phyloP scores from a whole-genome alignment of 768 basidiomycete genomes.

The Lentinula detonsa region DNA sequence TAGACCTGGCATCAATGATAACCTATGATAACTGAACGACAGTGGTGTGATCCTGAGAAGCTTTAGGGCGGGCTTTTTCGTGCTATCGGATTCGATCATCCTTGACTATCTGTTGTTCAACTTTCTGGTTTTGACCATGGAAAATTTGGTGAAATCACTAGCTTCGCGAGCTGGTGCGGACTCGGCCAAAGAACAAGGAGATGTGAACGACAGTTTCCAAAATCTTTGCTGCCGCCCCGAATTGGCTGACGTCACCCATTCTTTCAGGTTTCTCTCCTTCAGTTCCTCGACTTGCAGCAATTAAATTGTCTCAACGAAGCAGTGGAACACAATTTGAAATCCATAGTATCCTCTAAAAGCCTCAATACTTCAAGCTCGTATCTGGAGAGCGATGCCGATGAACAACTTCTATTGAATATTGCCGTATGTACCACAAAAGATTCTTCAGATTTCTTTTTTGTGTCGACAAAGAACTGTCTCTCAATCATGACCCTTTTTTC shows the following conservation, averaged over 20 bases:
- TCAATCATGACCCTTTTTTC: not conserved
- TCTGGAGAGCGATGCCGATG: slow-evolving; percentile 67
- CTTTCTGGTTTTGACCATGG: not conserved
- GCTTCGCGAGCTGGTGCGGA: not conserved
- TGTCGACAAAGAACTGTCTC: not conserved
- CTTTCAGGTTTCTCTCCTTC: slow-evolving; percentile 47
- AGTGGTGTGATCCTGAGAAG: not conserved
- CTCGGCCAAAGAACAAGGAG: not conserved
- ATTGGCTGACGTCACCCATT: not conserved
- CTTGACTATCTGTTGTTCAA: not conserved
- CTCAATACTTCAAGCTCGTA: slow-evolving; percentile 37
- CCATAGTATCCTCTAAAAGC: slow-evolving; percentile 38
- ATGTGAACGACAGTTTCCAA: not conserved
- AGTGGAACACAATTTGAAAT: slow-evolving; percentile 40
- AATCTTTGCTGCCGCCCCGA: not conserved
- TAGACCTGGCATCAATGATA: too few relatives aligned
- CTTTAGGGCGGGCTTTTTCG: not conserved
- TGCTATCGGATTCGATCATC: not conserved
- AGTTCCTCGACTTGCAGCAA: slow-evolving; percentile 53
- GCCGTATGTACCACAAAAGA: slow-evolving; percentile 36
- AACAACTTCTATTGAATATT: slow-evolving; percentile 63
- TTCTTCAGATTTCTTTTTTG: not conserved
- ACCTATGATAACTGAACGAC: too few relatives aligned
- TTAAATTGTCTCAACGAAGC: slow-evolving; percentile 69
- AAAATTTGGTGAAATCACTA: not conserved